Conservation (phyloP, 768 basidiomycete species). For the Hypholoma sublateritium region DNA sequence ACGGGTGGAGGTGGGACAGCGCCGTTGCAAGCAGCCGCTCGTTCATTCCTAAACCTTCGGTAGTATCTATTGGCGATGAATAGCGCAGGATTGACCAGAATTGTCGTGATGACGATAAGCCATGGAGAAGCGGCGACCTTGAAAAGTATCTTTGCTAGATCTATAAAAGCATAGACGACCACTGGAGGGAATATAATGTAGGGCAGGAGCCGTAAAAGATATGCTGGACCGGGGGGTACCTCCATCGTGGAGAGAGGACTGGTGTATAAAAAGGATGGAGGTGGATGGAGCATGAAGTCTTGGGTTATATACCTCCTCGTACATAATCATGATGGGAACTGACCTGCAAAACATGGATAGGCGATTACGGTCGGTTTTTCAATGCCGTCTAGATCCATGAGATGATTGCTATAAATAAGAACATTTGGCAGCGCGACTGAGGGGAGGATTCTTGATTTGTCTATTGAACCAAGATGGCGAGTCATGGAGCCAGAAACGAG, state of each 20-base stretch:
- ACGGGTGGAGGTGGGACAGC: constrained; percentile 15
- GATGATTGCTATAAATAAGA: constrained; percentile 1
- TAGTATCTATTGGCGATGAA: constrained; percentile 9
- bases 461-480: neutral
- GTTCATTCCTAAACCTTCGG: constrained; percentile 7
- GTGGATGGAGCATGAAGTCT: neutral
- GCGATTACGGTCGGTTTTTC: neutral
- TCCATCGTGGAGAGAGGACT: constrained; percentile 6
- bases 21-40: constrained; percentile 9
- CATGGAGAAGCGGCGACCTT: constrained; percentile 2
- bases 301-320: constrained; percentile 1
- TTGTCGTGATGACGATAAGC: constrained; percentile 4
- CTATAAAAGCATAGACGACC: constrained; percentile 8
- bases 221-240: constrained; percentile 15
- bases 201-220: constrained; percentile 14
- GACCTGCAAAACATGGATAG: neutral
- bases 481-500: neutral
- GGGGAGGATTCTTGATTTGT: neutral
- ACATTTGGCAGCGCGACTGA: neutral
- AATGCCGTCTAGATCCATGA: constrained; percentile 3
- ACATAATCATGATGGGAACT: neutral
- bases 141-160: neutral
- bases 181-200: constrained; percentile 14
- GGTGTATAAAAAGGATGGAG: neutral
- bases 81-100: constrained; percentile 11